A percentile compares a stretch with the other conserved stretches of the same genome.
Conservation (phyloP, 768 basidiomycete genomes). For the Kwoniella pini region DNA sequence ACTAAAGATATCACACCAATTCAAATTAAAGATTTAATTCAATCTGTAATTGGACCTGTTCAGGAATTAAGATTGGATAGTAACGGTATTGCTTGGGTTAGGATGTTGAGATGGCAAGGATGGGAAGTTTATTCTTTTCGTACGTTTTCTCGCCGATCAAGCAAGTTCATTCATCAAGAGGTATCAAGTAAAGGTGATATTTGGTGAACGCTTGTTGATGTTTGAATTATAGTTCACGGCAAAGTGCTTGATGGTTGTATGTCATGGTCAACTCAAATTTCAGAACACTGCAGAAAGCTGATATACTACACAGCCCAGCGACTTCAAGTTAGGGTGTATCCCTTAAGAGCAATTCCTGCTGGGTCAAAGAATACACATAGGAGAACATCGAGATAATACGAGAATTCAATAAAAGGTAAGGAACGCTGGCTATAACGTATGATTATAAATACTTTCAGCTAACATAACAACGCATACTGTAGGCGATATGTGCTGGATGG, state of each 20-base stretch:
- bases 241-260: neutral
- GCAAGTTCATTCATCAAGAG: neutral
- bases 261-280: neutral
- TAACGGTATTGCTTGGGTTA: slow-evolving; percentile 6
- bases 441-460: too few species aligned
- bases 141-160: neutral
- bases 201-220: too few species aligned
- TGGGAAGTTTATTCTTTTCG: slow-evolving; percentile 10
- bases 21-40: slow-evolving; percentile 8
- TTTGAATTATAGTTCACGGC: neutral
- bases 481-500: too few species aligned
- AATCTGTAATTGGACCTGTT: slow-evolving; percentile 7
- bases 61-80: slow-evolving; percentile 7
- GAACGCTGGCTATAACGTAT: too few species aligned
- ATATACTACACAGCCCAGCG: neutral
- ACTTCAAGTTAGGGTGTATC: neutral
- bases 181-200: neutral
- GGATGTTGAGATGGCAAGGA: slow-evolving; percentile 4
- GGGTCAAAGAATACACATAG: too few species aligned
- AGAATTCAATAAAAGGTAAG: too few species aligned
- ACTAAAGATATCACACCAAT: slow-evolving; percentile 2
- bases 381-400: too few species aligned
- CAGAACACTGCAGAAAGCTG: neutral
- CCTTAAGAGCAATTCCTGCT: neutral
- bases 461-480: too few species aligned